Base-by-base conservation (phyloP, 2,329 filamentous ascomycete species). In the Chaetoscypha palmicola region DNA sequence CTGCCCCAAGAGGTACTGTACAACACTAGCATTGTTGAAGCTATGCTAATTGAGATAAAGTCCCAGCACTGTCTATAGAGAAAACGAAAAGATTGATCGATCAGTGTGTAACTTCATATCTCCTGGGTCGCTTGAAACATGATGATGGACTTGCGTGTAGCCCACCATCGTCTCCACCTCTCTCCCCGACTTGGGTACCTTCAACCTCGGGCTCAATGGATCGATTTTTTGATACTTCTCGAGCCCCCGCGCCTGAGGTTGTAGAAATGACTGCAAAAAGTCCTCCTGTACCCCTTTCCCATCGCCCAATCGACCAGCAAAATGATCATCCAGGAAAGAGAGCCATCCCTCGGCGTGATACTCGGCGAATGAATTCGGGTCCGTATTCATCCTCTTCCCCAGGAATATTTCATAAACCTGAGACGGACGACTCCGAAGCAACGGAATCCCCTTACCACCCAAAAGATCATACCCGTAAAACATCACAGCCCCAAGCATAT, bases 51-150 rank as follows among this genome's bases (percentile, higher is more conserved):
- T 3, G 33, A 7, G 11, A 30, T 11, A 14, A 35, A 69, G 68
- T 64, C 33, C 50, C 65, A 24, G 68, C 69, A 7, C 64, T 87
- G 45, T 83, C 81, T 4, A 55, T 81, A 21, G 74, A 79, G 38
- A 70, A 73, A 50, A 83, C 81, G 8, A 72, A 67, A 53, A 60
- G 66, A 21, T 68, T 88, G 46, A 71, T 79, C 43, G 72, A 77
- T 47, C 64, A 64, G 38, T 79, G 74, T 54, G 58, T 79, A 17
- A 65, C 66, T 24, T 62, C 51, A 28, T 63, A 67, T 30, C 77
- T 79, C 53, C 59, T 79, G 14, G 60, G 65, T 31, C 60, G 61
- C 38, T 56, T 68, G 31, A 56, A 55, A 45, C 51, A 55, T 49
- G 51, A 53, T 32, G 54, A 56, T 69, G 43, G 55, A 62, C 39